These are phyloP conservation scores for Leccinum uliginosum DNA, from an alignment of 768 basidiomycete species.

Conservation along the genomic window DNA sequence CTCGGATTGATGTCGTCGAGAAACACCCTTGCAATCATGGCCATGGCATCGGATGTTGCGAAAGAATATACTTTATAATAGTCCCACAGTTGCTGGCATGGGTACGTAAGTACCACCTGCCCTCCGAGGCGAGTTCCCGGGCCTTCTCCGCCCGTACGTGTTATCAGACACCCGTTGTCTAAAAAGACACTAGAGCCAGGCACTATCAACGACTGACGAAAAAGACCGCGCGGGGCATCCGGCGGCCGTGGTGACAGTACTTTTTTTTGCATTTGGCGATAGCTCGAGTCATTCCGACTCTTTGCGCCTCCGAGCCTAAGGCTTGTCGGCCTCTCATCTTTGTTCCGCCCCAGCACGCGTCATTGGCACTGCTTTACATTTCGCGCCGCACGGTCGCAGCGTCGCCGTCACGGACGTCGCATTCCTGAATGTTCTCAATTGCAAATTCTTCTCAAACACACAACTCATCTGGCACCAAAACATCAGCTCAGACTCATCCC, in stretches of 20 bases:
- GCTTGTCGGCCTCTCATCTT: not conserved
- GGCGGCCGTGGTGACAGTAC: constrained; percentile 78
- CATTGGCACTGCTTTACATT: too few relatives aligned
- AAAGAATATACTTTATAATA: too few relatives aligned
- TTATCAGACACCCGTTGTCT: constrained; percentile 59
- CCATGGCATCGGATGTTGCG: too few relatives aligned
- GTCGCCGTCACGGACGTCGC: too few relatives aligned
- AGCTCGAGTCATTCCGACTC: not conserved
- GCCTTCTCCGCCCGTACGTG: constrained; percentile 6
- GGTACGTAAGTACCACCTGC: too few relatives aligned
- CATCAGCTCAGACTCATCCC: not conserved
- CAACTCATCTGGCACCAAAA: too few relatives aligned
- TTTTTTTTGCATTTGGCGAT: constrained; percentile 65
- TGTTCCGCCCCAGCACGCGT: not conserved
- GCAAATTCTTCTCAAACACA: not conserved
- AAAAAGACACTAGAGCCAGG: constrained; percentile 53
- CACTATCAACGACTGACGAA: constrained; percentile 72
- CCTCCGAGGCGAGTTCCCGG: too few relatives aligned
- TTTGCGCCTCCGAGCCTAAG: not conserved
- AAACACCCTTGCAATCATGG: too few relatives aligned
- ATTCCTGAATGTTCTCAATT: not conserved
- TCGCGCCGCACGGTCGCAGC: not conserved
- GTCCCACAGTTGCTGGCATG: too few relatives aligned
- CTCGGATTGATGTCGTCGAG: too few relatives aligned
- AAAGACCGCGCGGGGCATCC: constrained; percentile 69